phyloP scores from a whole-genome alignment of 2,329 filamentous ascomycete genomes.

The Pseudocercospora crystallina region DNA sequence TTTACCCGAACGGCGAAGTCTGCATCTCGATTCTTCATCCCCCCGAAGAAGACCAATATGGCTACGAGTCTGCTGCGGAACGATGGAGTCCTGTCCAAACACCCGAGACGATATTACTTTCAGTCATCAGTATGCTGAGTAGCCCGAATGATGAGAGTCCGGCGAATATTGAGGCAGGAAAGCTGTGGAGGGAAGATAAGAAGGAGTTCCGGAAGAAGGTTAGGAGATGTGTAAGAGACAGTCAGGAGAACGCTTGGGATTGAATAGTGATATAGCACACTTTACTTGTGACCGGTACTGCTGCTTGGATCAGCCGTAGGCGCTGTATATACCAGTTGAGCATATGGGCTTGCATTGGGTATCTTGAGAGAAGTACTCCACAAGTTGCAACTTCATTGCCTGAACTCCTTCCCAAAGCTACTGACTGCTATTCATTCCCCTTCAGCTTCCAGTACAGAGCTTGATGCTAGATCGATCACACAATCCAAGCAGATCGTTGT shows the following conservation, averaged over 20 bases:
- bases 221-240: slow-evolving; percentile 76
- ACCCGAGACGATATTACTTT: slow-evolving; percentile 89
- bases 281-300: neutral
- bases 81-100: slow-evolving; percentile 94
- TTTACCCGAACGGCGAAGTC: slow-evolving; percentile 82
- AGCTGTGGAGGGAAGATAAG: slow-evolving; percentile 78
- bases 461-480: too few relatives aligned
- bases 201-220: slow-evolving; percentile 77
- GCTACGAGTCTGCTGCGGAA: slow-evolving; percentile 87
- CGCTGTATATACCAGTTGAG: too few relatives aligned
- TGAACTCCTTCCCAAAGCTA: too few relatives aligned
- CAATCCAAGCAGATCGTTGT: too few relatives aligned
- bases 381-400: too few relatives aligned
- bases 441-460: too few relatives aligned
- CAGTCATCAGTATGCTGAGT: slow-evolving; percentile 87
- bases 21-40: slow-evolving; percentile 98
- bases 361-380: too few relatives aligned
- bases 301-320: too few relatives aligned
- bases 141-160: slow-evolving; percentile 94
- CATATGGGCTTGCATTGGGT: too few relatives aligned
- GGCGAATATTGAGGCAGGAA: slow-evolving; percentile 90
- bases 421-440: too few relatives aligned
- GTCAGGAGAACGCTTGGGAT: slow-evolving; percentile 58
- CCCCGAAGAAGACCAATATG: slow-evolving; percentile 88
- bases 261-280: slow-evolving; percentile 13